Evolutionary conservation across 768 basidiomycete genomes (phyloP).

Genomic region (Calocera viscosa): DNA sequence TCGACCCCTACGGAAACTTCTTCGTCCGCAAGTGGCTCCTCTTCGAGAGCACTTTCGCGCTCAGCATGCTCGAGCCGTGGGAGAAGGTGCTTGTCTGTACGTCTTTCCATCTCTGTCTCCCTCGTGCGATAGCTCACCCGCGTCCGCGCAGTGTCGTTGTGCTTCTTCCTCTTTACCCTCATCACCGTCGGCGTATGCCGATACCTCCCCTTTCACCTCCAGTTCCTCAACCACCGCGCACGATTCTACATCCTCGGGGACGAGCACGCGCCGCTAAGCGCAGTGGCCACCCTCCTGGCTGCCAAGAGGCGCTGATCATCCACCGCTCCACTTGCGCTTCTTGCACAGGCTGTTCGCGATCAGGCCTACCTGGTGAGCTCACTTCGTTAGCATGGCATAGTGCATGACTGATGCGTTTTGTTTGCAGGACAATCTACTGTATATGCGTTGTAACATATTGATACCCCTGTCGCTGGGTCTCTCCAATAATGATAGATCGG

Average conservation of each 20-base stretch:
- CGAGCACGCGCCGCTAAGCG: constrained; percentile 21
- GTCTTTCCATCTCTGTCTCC: constrained; percentile 22
- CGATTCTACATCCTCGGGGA: constrained; percentile 54
- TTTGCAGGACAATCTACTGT: not conserved
- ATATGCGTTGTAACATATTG: not conserved
- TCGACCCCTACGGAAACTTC: constrained; percentile 20
- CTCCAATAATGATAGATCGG: too few species aligned
- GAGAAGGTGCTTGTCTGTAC: constrained; percentile 50
- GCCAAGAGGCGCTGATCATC: not conserved
- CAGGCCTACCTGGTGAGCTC: too few species aligned
- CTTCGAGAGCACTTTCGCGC: constrained; percentile 47
- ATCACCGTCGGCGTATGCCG: constrained; percentile 40
- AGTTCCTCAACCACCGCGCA: constrained; percentile 40
- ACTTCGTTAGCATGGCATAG: too few species aligned
- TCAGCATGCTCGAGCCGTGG: constrained; percentile 54
- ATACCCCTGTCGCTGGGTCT: too few species aligned
- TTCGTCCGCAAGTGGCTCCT: constrained; percentile 45
- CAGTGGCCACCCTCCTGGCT: not conserved
- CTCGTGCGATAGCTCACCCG: not conserved
- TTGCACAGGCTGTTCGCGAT: not conserved
- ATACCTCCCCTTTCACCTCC: constrained; percentile 48
- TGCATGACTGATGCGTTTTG: not conserved
- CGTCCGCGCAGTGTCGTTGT: constrained; percentile 30
- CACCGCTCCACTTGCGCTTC: not conserved
- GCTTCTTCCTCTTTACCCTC: constrained; percentile 32